phyloP scores from a whole-genome alignment of 2,329 filamentous ascomycete species.

The Didymella pomorum region DNA sequence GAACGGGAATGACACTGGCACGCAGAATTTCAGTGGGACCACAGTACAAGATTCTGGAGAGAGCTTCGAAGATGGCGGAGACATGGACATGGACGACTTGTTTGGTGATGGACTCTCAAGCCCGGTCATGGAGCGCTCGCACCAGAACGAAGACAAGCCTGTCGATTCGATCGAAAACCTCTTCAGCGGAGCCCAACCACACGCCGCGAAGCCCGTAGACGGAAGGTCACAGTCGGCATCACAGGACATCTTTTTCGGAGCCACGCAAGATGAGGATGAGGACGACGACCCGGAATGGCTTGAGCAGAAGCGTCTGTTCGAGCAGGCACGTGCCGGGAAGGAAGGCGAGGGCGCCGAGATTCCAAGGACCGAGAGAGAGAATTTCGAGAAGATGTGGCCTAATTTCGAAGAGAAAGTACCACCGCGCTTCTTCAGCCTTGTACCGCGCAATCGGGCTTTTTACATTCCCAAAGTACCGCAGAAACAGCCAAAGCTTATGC shows the following conservation, averaged over 20 bases:
- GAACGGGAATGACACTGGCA: constrained; percentile 29
- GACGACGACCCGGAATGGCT: constrained; percentile 45
- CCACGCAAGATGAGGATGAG: constrained; percentile 36
- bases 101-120: constrained; percentile 37
- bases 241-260: constrained; percentile 28
- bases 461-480: constrained; percentile 80
- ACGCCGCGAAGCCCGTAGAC: constrained; percentile 17
- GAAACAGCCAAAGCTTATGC: constrained; percentile 81
- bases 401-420: constrained; percentile 77
- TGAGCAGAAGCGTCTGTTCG: constrained; percentile 48
- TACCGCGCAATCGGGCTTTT: constrained; percentile 80
- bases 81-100: constrained; percentile 39
- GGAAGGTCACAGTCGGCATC: constrained; percentile 30
- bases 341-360: constrained; percentile 67
- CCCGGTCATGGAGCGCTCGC: constrained; percentile 33
- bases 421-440: constrained; percentile 80
- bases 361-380: constrained; percentile 72
- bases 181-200: constrained; percentile 16
- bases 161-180: constrained; percentile 42
- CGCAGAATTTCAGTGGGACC: constrained; percentile 42
- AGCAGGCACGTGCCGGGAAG: constrained; percentile 39
- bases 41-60: constrained; percentile 60
- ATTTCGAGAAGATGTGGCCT: constrained; percentile 82
- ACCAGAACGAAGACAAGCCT: constrained; percentile 52
- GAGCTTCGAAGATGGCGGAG: constrained; percentile 20